A percentile compares a stretch with the other conserved stretches of the same genome.
Evolutionary conservation across 257 asterid species (phyloP).

Genomic region (Prunella vulgaris): DNA sequence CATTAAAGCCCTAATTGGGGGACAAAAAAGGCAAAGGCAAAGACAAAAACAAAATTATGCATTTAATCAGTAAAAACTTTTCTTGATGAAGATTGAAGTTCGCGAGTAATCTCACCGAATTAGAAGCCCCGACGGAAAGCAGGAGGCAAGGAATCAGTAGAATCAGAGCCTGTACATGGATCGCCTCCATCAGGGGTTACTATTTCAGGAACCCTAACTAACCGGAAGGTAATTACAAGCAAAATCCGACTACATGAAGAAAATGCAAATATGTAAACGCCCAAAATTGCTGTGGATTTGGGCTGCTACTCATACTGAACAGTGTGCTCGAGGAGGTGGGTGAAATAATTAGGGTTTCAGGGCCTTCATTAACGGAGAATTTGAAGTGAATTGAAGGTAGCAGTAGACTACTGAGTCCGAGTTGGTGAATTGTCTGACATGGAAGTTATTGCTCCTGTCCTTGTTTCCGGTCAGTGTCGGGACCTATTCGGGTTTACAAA

Average conservation of each 20-base stretch:
- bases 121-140: slow-evolving; percentile 33
- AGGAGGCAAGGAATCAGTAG: slow-evolving; percentile 32
- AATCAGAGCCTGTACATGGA: slow-evolving; percentile 15
- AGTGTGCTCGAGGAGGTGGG: slow-evolving; percentile 6
- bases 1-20: slow-evolving; percentile 35
- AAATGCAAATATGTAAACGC: slow-evolving; percentile 2
- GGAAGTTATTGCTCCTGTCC: slow-evolving; percentile 24
- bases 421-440: slow-evolving; percentile 35
- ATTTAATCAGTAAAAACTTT: neutral
- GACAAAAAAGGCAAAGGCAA: neutral
- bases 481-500: neutral
- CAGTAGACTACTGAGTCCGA: slow-evolving; percentile 15
- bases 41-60: neutral
- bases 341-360: slow-evolving; percentile 8
- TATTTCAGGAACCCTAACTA: slow-evolving; percentile 17
- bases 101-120: slow-evolving; percentile 31
- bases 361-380: slow-evolving; percentile 15
- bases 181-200: slow-evolving; percentile 26
- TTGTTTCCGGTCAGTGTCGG: neutral
- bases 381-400: slow-evolving; percentile 27
- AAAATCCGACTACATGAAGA: neutral
- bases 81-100: neutral
- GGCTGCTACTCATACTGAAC: slow-evolving; percentile 17
- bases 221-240: slow-evolving; percentile 1
- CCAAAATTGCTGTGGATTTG: neutral